Conservation (phyloP, 306 rosid species). For the Glycine soja region DNA sequence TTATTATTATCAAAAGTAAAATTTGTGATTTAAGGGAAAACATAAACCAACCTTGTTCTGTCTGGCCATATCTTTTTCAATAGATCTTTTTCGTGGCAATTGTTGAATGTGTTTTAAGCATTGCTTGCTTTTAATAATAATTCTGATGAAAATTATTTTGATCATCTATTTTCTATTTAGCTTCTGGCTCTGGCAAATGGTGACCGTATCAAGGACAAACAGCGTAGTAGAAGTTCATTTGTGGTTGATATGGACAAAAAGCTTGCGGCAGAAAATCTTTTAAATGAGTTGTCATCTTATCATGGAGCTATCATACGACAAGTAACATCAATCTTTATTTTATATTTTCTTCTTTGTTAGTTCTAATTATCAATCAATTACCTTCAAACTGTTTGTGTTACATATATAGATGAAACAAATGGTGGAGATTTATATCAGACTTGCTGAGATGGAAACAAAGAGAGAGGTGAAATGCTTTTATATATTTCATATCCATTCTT, state of each 20-base stretch:
- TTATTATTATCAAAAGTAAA: slow-evolving; percentile 9
- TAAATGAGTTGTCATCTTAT: slow-evolving; percentile 73
- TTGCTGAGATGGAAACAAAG: slow-evolving; percentile 92
- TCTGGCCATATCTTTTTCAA: slow-evolving; percentile 15
- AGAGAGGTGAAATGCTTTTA: slow-evolving; percentile 69
- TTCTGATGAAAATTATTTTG: not conserved
- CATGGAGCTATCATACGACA: slow-evolving; percentile 77
- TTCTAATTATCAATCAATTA: slow-evolving; percentile 27
- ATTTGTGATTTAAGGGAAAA: slow-evolving; percentile 22
- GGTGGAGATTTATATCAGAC: slow-evolving; percentile 96
- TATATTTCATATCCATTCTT: slow-evolving; percentile 39
- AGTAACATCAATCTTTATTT: slow-evolving; percentile 51
- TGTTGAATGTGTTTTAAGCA: slow-evolving; percentile 23
- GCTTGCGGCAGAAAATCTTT: slow-evolving; percentile 84
- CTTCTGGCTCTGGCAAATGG: slow-evolving; percentile 91
- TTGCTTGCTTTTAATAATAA: slow-evolving; percentile 21
- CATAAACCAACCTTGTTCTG: not conserved
- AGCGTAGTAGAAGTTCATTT: slow-evolving; percentile 83
- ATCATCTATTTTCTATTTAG: slow-evolving; percentile 48
- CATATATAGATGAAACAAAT: slow-evolving; percentile 79
- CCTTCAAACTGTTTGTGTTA: slow-evolving; percentile 28
- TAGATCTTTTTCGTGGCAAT: slow-evolving; percentile 10
- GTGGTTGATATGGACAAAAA: slow-evolving; percentile 96
- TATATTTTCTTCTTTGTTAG: not conserved
- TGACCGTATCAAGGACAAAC: slow-evolving; percentile 93